Evolutionary conservation across 164 flowering plant species (phyloP).

Genomic region (Vitis riparia): DNA sequence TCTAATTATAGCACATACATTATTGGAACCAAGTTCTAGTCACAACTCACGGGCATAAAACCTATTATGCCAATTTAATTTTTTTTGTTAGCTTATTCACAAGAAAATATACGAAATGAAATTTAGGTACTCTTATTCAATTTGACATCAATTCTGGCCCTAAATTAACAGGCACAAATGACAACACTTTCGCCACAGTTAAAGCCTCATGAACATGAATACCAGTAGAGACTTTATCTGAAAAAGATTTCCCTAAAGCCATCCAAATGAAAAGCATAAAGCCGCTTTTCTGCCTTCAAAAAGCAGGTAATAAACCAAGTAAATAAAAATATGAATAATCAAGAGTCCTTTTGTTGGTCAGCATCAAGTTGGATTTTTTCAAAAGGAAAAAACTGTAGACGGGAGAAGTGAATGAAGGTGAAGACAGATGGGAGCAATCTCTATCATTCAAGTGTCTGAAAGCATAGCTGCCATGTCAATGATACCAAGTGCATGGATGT

Average conservation of each 20-base stretch:
- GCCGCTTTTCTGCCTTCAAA: too few species aligned
- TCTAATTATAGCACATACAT: too few species aligned
- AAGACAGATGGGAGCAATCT: slow-evolving; percentile 6
- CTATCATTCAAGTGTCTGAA: slow-evolving; percentile 3
- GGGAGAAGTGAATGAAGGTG: not conserved
- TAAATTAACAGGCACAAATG: too few species aligned
- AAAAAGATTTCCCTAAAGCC: too few species aligned
- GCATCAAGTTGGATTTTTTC: too few species aligned
- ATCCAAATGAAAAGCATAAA: too few species aligned
- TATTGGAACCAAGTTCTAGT: not conserved
- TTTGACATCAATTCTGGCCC: too few species aligned
- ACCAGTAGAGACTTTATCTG: too few species aligned
- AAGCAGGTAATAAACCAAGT: too few species aligned
- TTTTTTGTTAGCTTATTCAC: not conserved
- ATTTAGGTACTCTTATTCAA: too few species aligned
- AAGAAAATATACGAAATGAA: not conserved
- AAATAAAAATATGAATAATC: too few species aligned
- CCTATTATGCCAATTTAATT: slow-evolving; percentile 1
- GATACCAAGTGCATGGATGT: not conserved
- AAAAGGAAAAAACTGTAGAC: not conserved
- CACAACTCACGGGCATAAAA: not conserved
- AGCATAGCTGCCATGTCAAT: not conserved
- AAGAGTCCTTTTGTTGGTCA: too few species aligned
- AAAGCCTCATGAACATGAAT: not conserved
- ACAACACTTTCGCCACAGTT: not conserved